A percentile compares a stretch with the other conserved stretches of the same genome.
phyloP scores from a whole-genome alignment of 306 rosid genomes.

The Biancaea sappan region DNA sequence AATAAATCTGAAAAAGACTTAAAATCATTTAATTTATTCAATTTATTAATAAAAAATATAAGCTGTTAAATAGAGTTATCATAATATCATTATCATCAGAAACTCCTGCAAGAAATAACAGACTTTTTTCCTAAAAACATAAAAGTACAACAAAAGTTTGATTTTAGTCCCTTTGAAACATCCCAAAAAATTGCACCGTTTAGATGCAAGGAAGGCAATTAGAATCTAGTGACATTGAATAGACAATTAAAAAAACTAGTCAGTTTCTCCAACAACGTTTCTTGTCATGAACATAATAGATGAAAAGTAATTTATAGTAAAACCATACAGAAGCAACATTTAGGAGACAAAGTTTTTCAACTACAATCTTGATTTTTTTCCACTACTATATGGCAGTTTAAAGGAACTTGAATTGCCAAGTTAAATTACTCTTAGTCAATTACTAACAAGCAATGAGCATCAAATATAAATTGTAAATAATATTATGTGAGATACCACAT shows the following conservation, averaged over 20 bases:
- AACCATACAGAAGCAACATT: background rate
- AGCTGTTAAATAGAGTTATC: no score
- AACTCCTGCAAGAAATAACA: slow-evolving; percentile 61
- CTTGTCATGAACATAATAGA: no score
- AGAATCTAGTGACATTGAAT: background rate
- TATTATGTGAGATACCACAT: background rate
- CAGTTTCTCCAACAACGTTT: no score
- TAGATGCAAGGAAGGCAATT: background rate
- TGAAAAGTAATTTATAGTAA: background rate
- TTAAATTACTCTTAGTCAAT: background rate
- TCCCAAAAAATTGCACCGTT: background rate
- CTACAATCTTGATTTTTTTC: background rate
- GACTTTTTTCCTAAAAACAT: background rate
- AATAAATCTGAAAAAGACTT: no score
- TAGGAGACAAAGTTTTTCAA: background rate
- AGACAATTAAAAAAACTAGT: background rate
- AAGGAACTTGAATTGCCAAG: background rate
- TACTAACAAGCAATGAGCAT: background rate
- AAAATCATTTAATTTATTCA: no score
- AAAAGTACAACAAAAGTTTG: slow-evolving; percentile 2
- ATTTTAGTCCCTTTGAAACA: background rate
- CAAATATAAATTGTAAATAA: background rate
- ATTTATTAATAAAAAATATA: no score
- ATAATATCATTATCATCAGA: slow-evolving; percentile 70
- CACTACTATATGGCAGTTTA: background rate